These are phyloP conservation scores for Ogataea degrootiae DNA, from an alignment of 805 yeast genomes.

Conservation along the genomic window DNA sequence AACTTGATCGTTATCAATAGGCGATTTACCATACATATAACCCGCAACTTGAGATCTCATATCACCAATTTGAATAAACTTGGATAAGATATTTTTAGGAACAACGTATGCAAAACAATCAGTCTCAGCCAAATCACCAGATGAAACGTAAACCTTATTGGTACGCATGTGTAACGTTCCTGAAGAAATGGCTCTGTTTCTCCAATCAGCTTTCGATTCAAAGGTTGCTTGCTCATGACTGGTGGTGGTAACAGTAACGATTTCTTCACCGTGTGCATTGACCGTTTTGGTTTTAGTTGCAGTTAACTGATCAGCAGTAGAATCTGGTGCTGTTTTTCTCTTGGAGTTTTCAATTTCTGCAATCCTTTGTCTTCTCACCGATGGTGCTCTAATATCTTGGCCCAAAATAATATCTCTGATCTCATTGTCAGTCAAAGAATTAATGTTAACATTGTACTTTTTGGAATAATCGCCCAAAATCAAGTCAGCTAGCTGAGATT, in stretches of 20 bases:
- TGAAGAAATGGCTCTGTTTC: conserved; percentile 77
- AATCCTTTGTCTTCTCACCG: conserved; percentile 78
- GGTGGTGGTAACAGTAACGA: conserved; percentile 88
- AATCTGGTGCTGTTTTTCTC: conserved; percentile 35
- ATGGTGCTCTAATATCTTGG: conserved; percentile 88
- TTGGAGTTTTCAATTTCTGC: conserved; percentile 60
- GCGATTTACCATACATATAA: conserved; percentile 73
- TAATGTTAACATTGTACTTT: conserved; percentile 79
- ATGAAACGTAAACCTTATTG: conserved; percentile 66
- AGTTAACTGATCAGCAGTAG: conserved; percentile 48
- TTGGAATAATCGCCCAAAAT: conserved; percentile 81
- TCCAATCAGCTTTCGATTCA: conserved; percentile 86
- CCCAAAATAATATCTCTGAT: conserved; percentile 92
- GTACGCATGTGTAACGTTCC: conserved; percentile 68
- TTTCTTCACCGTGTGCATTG: conserved; percentile 95
- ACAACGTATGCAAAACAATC: conserved; percentile 64
- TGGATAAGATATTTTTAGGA: conserved; percentile 76
- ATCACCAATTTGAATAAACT: conserved; percentile 78
- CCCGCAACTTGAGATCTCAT: conserved; percentile 80
- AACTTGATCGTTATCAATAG: conserved; percentile 62
- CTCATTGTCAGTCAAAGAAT: conserved; percentile 87
- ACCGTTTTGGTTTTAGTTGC: conserved; percentile 79
- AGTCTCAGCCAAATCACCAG: conserved; percentile 52
- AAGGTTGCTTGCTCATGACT: conserved; percentile 82
- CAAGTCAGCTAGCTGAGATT: conserved; percentile 80